Evolutionary conservation across 345 rosid genomes (phyloP).

Genomic region (Camelina hispida): DNA sequence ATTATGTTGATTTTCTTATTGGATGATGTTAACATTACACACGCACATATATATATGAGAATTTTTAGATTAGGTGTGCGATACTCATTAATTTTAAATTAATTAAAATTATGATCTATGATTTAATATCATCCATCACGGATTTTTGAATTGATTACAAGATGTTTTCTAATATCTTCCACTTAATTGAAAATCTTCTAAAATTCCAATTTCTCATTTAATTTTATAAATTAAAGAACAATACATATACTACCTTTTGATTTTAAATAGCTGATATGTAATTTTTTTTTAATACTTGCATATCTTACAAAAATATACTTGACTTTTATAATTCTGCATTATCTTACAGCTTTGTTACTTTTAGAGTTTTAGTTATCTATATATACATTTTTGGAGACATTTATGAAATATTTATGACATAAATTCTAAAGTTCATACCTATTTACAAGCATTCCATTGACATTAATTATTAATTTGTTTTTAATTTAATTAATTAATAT

Average conservation of each 20-base stretch:
- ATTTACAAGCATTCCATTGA: no score
- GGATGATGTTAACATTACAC: neutral
- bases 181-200: neutral
- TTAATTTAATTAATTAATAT: no score
- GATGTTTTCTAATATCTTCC: neutral
- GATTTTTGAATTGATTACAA: neutral
- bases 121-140: constrained; percentile 13
- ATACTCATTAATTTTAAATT: neutral
- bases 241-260: neutral
- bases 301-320: neutral
- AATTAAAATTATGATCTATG: neutral
- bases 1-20: neutral
- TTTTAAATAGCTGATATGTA: neutral
- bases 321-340: neutral
- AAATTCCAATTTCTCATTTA: neutral
- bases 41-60: neutral
- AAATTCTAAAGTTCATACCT: no score
- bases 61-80: neutral
- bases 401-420: no score
- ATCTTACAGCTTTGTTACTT: neutral
- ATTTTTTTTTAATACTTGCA: no score
- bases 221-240: neutral
- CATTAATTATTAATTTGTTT: no score
- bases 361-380: neutral
- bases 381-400: no score